phyloP scores from a whole-genome alignment of 257 asterid species.

The Jaltomata sinuosa region DNA sequence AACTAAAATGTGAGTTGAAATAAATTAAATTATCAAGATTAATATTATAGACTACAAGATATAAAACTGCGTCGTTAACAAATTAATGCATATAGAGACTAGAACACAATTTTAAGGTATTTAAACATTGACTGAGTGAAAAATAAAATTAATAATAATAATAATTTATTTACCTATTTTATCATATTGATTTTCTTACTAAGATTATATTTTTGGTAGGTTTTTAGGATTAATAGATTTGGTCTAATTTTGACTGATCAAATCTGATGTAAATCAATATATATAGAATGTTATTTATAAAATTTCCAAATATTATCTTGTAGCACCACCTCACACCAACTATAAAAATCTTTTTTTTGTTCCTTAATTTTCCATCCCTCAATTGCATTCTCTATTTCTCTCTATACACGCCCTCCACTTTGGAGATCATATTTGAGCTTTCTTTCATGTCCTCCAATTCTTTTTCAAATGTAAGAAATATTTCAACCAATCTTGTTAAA shows the following conservation, averaged over 20 bases:
- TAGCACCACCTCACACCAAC: not conserved
- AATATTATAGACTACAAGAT: not conserved
- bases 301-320: not conserved
- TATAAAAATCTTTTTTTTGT: not conserved
- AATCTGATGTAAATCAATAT: not conserved
- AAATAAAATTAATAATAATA: not conserved
- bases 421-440: no score
- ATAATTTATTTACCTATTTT: not conserved
- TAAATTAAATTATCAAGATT: not conserved
- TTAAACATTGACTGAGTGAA: not conserved
- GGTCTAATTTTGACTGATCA: not conserved
- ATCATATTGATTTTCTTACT: not conserved
- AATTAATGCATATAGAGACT: not conserved
- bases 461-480: no score
- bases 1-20: not conserved
- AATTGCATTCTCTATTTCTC: not conserved
- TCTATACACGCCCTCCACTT: no score
- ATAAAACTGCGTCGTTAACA: not conserved
- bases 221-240: not conserved
- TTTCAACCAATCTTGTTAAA: no score
- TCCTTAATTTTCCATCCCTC: not conserved
- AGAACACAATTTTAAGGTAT: not conserved
- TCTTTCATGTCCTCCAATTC: no score
- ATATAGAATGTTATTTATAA: not conserved
- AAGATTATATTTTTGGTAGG: not conserved